Conservation (phyloP, 2,329 filamentous ascomycete species). For the Pseudomassariella vexata region DNA sequence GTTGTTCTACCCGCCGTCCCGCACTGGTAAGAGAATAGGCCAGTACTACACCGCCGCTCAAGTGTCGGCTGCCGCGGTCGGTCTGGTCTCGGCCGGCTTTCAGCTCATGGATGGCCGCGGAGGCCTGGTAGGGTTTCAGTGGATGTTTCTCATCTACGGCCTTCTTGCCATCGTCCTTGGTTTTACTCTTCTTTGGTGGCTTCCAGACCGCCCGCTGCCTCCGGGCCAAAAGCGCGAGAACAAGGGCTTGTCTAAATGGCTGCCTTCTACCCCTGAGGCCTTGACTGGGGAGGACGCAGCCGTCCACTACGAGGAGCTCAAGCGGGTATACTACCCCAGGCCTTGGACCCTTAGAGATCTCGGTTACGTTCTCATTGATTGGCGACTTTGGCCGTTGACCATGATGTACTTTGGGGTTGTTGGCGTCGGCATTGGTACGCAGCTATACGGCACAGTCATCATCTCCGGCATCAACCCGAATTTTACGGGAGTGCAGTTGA, state of each 20-base stretch:
- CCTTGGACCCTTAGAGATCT: slow-evolving; percentile 72
- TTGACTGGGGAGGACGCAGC: slow-evolving; percentile 71
- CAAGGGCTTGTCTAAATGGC: slow-evolving; percentile 52
- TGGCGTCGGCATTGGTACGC: slow-evolving; percentile 84
- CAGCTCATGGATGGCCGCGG: slow-evolving; percentile 79
- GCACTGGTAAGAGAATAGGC: slow-evolving; percentile 82
- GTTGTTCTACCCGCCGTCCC: slow-evolving; percentile 82
- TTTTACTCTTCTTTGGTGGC: slow-evolving; percentile 76
- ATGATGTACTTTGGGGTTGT: slow-evolving; percentile 96
- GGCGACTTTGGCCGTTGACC: slow-evolving; percentile 80
- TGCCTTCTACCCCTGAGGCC: slow-evolving; percentile 65
- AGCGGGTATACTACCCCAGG: slow-evolving; percentile 69
- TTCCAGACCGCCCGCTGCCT: slow-evolving; percentile 73
- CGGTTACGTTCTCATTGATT: slow-evolving; percentile 67
- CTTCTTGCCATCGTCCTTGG: slow-evolving; percentile 68
- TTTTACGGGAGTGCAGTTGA: slow-evolving; percentile 69
- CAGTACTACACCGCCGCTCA: slow-evolving; percentile 87
- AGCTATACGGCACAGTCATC: slow-evolving; percentile 83
- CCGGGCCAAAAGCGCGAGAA: slow-evolving; percentile 57
- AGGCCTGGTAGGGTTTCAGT: slow-evolving; percentile 76
- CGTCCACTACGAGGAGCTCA: slow-evolving; percentile 79
- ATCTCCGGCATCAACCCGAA: slow-evolving; percentile 71
- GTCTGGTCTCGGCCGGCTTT: slow-evolving; percentile 84
- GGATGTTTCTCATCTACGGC: slow-evolving; percentile 91
- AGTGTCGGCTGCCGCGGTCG: slow-evolving; percentile 82